These are phyloP conservation scores for Penicillium sp. DNA, from an alignment of 2,329 filamentous ascomycete genomes.

Conservation along the genomic window DNA sequence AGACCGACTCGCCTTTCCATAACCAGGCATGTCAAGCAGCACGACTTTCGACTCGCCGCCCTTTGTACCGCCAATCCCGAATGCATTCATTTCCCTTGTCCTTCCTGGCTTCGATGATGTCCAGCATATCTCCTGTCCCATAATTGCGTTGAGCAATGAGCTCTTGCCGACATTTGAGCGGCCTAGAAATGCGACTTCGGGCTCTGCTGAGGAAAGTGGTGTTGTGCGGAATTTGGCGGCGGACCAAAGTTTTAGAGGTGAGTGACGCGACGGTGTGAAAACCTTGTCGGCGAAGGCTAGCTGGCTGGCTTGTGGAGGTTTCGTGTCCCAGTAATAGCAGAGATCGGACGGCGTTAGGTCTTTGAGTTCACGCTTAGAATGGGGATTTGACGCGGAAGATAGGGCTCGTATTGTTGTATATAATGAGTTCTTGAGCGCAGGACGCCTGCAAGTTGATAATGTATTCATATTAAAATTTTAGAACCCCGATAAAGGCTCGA, in stretches of 20 bases:
- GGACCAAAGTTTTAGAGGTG: conserved; percentile 59
- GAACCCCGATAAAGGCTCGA: not conserved
- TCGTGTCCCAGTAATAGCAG: conserved; percentile 54
- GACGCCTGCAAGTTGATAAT: conserved; percentile 2
- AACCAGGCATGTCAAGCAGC: conserved; percentile 70
- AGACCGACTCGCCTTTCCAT: conserved; percentile 60
- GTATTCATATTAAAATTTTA: conserved; percentile 8
- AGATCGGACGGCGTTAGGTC: conserved; percentile 34
- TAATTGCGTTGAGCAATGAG: conserved; percentile 63
- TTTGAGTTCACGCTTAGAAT: conserved; percentile 28
- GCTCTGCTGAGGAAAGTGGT: conserved; percentile 52
- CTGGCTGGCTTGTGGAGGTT: conserved; percentile 45
- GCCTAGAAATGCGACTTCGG: conserved; percentile 66
- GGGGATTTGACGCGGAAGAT: conserved; percentile 18
- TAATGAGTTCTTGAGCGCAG: conserved; percentile 8
- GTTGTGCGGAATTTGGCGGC: conserved; percentile 61
- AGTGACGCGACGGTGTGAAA: conserved; percentile 47
- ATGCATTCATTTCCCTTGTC: conserved; percentile 66
- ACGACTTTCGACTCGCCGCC: conserved; percentile 51
- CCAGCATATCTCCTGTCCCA: conserved; percentile 53
- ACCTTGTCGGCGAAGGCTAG: conserved; percentile 48
- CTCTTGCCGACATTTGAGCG: conserved; percentile 71
- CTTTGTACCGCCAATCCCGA: conserved; percentile 56
- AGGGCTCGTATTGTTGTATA: conserved; percentile 13
- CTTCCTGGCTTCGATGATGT: conserved; percentile 61